Evolutionary conservation across 345 rosid species (phyloP).

Genomic region (Murraya koenigii): DNA sequence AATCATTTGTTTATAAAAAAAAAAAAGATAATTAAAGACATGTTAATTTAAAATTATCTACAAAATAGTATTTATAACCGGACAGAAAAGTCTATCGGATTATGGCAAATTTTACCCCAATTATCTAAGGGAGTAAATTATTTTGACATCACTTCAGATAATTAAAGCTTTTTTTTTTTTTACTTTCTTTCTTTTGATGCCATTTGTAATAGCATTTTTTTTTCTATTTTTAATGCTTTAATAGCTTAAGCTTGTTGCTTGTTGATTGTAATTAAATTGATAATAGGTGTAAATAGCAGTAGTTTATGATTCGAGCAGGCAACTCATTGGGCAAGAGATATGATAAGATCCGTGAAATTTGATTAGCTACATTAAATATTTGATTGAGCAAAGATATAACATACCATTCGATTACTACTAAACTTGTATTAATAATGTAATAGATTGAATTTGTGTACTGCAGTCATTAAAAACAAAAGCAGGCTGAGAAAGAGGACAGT

Average conservation of each 20-base stretch:
- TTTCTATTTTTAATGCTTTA: too few relatives aligned
- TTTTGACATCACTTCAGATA: too few relatives aligned
- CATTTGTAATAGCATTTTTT: too few relatives aligned
- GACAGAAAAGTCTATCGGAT: too few relatives aligned
- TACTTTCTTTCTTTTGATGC: too few relatives aligned
- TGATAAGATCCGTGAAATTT: neutral
- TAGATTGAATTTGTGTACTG: neutral
- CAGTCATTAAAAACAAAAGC: neutral
- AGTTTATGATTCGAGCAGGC: neutral
- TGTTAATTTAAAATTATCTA: too few relatives aligned
- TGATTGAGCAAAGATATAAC: neutral
- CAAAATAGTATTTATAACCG: too few relatives aligned
- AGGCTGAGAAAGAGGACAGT: neutral
- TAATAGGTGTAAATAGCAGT: conserved; percentile 10
- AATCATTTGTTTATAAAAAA: too few relatives aligned
- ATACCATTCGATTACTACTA: neutral
- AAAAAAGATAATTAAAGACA: too few relatives aligned
- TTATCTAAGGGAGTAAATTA: too few relatives aligned
- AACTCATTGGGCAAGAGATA: neutral
- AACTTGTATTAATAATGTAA: neutral
- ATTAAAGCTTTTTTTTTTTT: too few relatives aligned
- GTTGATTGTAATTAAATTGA: neutral
- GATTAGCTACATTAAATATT: neutral
- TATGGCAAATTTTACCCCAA: too few relatives aligned
- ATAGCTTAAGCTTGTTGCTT: neutral